Evolutionary conservation across 257 asterid genomes (phyloP).

Genomic region (Plantago ovata): DNA sequence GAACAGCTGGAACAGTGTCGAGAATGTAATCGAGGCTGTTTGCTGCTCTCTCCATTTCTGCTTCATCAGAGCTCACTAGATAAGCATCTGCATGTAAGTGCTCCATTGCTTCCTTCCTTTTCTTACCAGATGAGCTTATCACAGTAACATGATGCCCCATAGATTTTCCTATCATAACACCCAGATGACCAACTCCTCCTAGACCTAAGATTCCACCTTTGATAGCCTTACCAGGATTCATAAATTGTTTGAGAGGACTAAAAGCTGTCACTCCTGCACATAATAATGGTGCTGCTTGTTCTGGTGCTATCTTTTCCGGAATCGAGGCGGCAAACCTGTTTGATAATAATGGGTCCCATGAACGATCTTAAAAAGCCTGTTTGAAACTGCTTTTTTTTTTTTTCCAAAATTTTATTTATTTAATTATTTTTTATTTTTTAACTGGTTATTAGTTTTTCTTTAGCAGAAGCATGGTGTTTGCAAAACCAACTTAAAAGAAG

Average conservation of each 20-base stretch:
- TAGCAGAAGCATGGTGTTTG: no score
- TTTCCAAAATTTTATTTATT: no score
- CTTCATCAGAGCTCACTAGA: conserved; percentile 25
- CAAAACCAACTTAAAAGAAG: no score
- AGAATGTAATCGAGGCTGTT: conserved; percentile 40
- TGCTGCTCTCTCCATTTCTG: conserved; percentile 26
- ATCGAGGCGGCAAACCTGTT: conserved; percentile 41
- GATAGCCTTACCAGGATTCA: not conserved
- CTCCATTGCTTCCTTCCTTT: conserved; percentile 31
- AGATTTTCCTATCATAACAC: conserved; percentile 43
- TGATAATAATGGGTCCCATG: not conserved
- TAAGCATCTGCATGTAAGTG: conserved; percentile 39
- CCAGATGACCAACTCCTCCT: conserved; percentile 54
- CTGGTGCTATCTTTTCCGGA: conserved; percentile 34
- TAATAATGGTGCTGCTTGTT: conserved; percentile 42
- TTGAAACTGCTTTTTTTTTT: no score
- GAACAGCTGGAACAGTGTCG: conserved; percentile 42
- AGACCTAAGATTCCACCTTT: conserved; percentile 39
- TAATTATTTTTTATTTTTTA: no score
- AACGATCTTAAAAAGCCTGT: no score
- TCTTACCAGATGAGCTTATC: conserved; percentile 39
- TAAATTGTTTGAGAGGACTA: conserved; percentile 43
- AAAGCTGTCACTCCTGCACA: conserved; percentile 52
- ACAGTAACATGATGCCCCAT: conserved; percentile 54
- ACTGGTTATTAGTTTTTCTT: no score